Conservation (phyloP, 306 rosid genomes). For the Leucaena leucocephala region DNA sequence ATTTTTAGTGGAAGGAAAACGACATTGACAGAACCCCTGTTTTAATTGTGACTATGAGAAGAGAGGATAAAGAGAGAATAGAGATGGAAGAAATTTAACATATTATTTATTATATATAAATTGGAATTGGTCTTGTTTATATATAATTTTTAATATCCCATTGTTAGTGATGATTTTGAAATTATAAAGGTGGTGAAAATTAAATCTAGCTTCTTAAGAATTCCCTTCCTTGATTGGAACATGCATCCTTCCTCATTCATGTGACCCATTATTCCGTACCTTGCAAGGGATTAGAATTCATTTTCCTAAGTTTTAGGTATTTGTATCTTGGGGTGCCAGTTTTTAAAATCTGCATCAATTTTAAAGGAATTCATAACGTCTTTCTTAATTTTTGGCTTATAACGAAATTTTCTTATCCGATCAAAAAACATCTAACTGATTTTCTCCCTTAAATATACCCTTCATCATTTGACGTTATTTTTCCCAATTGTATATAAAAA, state of each 20-base stretch:
- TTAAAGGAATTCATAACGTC: background rate
- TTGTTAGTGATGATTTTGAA: background rate
- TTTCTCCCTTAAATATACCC: background rate
- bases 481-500: background rate
- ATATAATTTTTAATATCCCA: background rate
- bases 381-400: background rate
- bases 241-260: background rate
- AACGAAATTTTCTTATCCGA: background rate
- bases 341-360: background rate
- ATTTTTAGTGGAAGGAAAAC: background rate
- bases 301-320: background rate
- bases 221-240: conserved; percentile 20
- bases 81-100: background rate
- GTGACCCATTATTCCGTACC: conserved; percentile 34
- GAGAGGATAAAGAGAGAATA: background rate
- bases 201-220: background rate
- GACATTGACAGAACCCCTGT: background rate
- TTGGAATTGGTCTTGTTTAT: background rate
- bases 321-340: background rate
- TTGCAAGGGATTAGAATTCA: background rate
- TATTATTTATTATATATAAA: background rate
- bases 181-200: background rate
- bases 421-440: no score
- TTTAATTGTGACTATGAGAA: background rate
- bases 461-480: background rate